phyloP scores from a whole-genome alignment of 1,284 basidiomycete species.

The Ustilago tritici region DNA sequence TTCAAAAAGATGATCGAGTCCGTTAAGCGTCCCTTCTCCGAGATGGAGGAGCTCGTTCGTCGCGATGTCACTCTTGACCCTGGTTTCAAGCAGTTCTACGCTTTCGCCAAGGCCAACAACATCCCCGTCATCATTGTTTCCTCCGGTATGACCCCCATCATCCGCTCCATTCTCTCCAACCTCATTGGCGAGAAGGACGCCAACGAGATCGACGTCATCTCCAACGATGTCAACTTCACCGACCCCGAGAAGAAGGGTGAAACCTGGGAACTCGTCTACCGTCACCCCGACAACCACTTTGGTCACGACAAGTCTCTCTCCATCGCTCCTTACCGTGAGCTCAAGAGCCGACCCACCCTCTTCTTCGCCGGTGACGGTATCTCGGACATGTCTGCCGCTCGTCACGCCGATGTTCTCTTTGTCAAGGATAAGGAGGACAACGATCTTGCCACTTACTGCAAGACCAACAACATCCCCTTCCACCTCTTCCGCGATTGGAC shows the following conservation, averaged over 20 bases:
- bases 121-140: constrained; percentile 69
- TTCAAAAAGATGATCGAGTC: constrained; percentile 68
- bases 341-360: constrained; percentile 63
- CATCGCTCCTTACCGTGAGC: constrained; percentile 66
- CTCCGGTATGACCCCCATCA: constrained; percentile 68
- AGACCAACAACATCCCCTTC: constrained; percentile 64
- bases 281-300: constrained; percentile 68
- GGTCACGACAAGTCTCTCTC: constrained; percentile 69
- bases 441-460: constrained; percentile 67
- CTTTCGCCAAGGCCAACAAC: constrained; percentile 66
- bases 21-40: constrained; percentile 63
- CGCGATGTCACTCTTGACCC: constrained; percentile 67
- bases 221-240: constrained; percentile 68
- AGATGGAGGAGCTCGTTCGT: constrained; percentile 67
- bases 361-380: constrained; percentile 70
- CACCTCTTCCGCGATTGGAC: constrained; percentile 68
- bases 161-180: constrained; percentile 67
- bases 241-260: constrained; percentile 64
- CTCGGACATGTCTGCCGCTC: constrained; percentile 69
- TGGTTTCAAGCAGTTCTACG: constrained; percentile 69
- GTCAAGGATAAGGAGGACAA: constrained; percentile 70
- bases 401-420: constrained; percentile 69
- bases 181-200: constrained; percentile 69
- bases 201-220: constrained; percentile 66
- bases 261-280: constrained; percentile 68